Evolutionary conservation across 2,329 filamentous ascomycete species (phyloP), one percentile per base, ranked within the genome.

Genomic region (Fusarium continuum): DNA sequence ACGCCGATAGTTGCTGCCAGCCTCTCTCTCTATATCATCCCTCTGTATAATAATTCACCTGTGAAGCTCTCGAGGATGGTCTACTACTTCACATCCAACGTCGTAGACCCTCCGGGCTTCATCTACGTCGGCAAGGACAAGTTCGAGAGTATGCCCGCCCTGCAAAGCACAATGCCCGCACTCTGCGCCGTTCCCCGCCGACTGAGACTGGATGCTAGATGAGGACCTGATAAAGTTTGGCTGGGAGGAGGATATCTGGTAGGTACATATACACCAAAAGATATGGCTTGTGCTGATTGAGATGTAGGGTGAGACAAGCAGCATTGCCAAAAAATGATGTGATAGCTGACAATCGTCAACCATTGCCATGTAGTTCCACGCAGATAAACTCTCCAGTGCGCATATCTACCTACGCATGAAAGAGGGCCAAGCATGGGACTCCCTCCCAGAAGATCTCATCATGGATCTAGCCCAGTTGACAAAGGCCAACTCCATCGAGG

Each of bases 101-200:
- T 88, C 35, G 92, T 96, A 32, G 84, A 88, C 11, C 94, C 95
- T 3, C 76, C 92, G 26, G 94, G 92, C 35, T 93, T 90, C 75
- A 88, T 99, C 73, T 99, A 99, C 76, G 92, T 97, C 57, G 95
- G 95, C 77, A 99, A 98, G 79, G 95, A 99, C 83, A 99, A 99
- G 80, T 93, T 95, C 70, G 95, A 99, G 82, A 99, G 95, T 97
- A 83, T 73, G 89, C 70, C 23, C 60, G 64, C 50, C 54, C 54
- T 26, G 43, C n/a, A 22, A 28, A 19, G 43, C 22, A 52, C 52
- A 55, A 31, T 29, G 34, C 34, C n/a, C n/a, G n/a, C 35, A 32
- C 49, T 48, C 43, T 39, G 38, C 50, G n/a, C 20, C 36, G 29
- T 64, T 41, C 52, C 36, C 39, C 16, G 22, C 26, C 47, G 39